Evolutionary conservation across 73 alveolate species (phyloP).

Genomic region (Paramecium caudatum): DNA sequence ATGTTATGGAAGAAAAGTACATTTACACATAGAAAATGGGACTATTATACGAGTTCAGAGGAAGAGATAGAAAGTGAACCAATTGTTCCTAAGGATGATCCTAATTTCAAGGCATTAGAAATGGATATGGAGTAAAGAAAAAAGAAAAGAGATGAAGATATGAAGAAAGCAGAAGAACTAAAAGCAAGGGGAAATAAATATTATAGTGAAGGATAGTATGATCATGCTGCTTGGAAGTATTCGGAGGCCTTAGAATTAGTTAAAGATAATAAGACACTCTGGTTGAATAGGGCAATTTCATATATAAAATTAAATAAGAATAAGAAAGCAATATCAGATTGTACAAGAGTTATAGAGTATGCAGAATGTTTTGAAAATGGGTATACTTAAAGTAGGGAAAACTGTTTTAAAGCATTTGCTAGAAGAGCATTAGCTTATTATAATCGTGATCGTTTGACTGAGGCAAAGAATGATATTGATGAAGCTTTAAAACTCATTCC

Average conservation of each 20-base stretch:
- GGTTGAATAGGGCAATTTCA: conserved; percentile 97
- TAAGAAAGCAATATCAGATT: conserved; percentile 95
- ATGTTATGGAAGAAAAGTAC: conserved; percentile 94
- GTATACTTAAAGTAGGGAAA: conserved; percentile 85
- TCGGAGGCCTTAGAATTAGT: conserved; percentile 92
- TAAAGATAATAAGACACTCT: conserved; percentile 92
- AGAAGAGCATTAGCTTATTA: conserved; percentile 96
- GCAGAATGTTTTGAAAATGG: conserved; percentile 98
- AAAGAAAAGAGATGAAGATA: conserved; percentile 88
- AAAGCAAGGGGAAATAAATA: conserved; percentile 94
- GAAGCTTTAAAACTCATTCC: conserved; percentile 88
- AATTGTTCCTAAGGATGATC: conserved; percentile 97
- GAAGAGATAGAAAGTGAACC: conserved; percentile 93
- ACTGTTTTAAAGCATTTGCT: conserved; percentile 94
- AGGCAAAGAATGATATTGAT: conserved; percentile 91
- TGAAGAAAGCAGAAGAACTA: conserved; percentile 90
- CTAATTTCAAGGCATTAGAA: conserved; percentile 98
- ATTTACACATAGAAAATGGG: conserved; percentile 98
- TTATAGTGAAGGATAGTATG: conserved; percentile 91
- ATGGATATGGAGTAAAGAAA: conserved; percentile 94
- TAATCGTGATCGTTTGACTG: conserved; percentile 86
- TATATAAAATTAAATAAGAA: conserved; percentile 90
- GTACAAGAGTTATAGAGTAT: conserved; percentile 94
- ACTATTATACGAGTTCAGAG: conserved; percentile 93
- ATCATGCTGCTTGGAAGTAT: conserved; percentile 93